Evolutionary conservation across 1,284 basidiomycete genomes (phyloP).

Genomic region (Pulveroboletus sp.): DNA sequence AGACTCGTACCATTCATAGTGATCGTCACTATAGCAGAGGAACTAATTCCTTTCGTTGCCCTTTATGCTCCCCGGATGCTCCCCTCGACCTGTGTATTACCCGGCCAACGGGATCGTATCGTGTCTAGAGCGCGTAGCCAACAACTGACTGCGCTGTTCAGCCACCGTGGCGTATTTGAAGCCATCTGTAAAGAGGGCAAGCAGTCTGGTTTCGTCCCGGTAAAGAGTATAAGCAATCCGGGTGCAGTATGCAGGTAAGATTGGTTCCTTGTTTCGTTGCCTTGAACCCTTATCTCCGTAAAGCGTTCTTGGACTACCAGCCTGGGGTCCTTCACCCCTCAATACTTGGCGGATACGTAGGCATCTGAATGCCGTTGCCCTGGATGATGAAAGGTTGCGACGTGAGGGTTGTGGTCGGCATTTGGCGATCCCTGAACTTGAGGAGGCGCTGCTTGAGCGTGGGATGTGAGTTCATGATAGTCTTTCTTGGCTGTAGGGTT

Average conservation of each 20-base stretch:
- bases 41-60: slow-evolving; percentile 81
- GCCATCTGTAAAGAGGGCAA: slow-evolving; percentile 34
- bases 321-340: slow-evolving; percentile 53
- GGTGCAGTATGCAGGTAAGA: slow-evolving; percentile 43
- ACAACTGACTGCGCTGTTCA: slow-evolving; percentile 40
- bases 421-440: slow-evolving; percentile 54
- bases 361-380: slow-evolving; percentile 54
- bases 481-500: background rate
- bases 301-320: slow-evolving; percentile 61
- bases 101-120: slow-evolving; percentile 76
- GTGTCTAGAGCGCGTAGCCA: slow-evolving; percentile 59
- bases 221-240: slow-evolving; percentile 33
- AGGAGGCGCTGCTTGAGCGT: slow-evolving; percentile 67
- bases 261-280: background rate
- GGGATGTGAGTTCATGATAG: slow-evolving; percentile 58
- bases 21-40: slow-evolving; percentile 76
- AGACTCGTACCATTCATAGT: slow-evolving; percentile 82
- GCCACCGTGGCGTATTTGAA: slow-evolving; percentile 36
- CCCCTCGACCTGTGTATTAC: slow-evolving; percentile 86
- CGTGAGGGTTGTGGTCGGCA: slow-evolving; percentile 48
- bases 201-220: slow-evolving; percentile 30
- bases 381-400: slow-evolving; percentile 61
- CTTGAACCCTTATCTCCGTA: slow-evolving; percentile 2
- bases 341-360: slow-evolving; percentile 54
- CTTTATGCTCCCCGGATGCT: slow-evolving; percentile 85